phyloP scores from a whole-genome alignment of 2,329 filamentous ascomycete species.

The Cytospora leucostoma region DNA sequence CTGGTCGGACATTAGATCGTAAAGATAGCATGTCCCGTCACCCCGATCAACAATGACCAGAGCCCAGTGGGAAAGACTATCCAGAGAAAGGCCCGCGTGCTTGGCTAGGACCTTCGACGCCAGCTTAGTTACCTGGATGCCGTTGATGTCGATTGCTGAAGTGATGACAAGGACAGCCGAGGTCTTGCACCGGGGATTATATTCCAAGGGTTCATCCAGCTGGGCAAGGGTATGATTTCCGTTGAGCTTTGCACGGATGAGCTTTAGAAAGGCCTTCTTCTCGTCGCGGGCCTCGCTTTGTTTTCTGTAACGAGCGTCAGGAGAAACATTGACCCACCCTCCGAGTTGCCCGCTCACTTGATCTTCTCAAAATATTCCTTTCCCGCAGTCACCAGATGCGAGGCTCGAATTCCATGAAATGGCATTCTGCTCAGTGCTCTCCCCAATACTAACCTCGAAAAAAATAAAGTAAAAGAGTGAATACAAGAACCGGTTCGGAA shows the following conservation, averaged over 20 bases:
- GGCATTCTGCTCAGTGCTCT: conserved; percentile 16
- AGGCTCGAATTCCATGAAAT: conserved; percentile 23
- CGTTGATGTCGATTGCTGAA: conserved; percentile 25
- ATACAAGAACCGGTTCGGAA: background rate
- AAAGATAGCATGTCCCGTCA: conserved; percentile 22
- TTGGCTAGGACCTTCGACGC: conserved; percentile 26
- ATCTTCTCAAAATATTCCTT: conserved; percentile 26
- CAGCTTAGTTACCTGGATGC: conserved; percentile 25
- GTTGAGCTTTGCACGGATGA: conserved; percentile 24
- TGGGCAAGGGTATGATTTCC: conserved; percentile 22
- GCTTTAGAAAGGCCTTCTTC: conserved; percentile 26
- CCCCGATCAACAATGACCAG: conserved; percentile 25
- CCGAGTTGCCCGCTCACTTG: conserved; percentile 15
- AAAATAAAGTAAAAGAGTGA: background rate
- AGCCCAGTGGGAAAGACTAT: conserved; percentile 27
- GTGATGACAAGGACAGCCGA: conserved; percentile 24
- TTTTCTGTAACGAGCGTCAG: conserved; percentile 18
- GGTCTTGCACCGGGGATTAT: conserved; percentile 23
- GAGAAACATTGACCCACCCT: background rate
- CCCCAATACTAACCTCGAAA: background rate
- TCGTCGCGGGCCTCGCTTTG: conserved; percentile 27
- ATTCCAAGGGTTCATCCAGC: conserved; percentile 24
- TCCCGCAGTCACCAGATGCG: conserved; percentile 23
- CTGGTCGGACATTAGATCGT: conserved; percentile 17
- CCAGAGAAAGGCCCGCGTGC: conserved; percentile 25